Evolutionary conservation across 306 rosid species (phyloP).

Genomic region (Citrullus amarus): DNA sequence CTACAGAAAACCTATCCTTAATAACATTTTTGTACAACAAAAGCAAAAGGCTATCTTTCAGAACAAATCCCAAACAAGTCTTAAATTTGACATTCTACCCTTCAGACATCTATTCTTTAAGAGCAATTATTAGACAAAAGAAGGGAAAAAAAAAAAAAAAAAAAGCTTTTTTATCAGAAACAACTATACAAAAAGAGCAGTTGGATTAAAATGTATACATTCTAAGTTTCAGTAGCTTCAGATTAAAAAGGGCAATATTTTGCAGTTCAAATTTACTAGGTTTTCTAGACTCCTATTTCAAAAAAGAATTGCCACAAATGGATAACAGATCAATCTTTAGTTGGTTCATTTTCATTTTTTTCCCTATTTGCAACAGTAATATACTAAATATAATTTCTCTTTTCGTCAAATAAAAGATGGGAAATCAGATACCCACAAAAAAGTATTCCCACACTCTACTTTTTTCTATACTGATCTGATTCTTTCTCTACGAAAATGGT

Average conservation of each 20-base stretch:
- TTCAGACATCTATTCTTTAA: neutral
- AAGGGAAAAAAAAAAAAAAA: neutral
- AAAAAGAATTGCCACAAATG: neutral
- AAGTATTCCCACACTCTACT: neutral
- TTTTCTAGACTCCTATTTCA: neutral
- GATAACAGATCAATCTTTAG: neutral
- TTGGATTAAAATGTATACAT: neutral
- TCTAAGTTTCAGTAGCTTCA: conserved; percentile 1
- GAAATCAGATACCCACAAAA: neutral
- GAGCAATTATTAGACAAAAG: neutral
- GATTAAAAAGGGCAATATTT: neutral
- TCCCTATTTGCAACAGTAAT: neutral
- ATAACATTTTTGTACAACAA: neutral
- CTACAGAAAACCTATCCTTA: neutral
- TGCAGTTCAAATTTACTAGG: neutral
- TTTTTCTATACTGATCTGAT: neutral
- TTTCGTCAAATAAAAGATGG: neutral
- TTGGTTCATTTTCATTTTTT: neutral
- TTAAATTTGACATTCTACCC: neutral
- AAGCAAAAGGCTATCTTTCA: neutral
- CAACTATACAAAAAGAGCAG: neutral
- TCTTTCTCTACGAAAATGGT: neutral
- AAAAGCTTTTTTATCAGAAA: neutral
- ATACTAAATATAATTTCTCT: neutral
- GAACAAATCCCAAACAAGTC: neutral